Percentiles rank a stretch among this genome's conserved stretches.
Conservation (phyloP, 2,329 filamentous ascomycete species). For the Cordyceps cicadae region DNA sequence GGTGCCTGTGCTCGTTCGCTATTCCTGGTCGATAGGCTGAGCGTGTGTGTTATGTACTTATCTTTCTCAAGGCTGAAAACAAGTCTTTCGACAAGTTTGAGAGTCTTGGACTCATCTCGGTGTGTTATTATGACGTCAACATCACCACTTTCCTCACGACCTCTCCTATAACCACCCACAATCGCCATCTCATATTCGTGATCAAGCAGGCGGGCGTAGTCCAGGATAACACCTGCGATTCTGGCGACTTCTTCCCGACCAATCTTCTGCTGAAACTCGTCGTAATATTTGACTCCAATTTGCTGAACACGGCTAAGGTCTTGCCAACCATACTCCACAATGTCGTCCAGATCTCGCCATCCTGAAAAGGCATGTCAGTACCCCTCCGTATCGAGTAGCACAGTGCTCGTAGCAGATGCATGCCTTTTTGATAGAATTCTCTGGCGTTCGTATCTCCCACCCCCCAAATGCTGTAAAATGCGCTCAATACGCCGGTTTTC, state of each 20-base stretch:
- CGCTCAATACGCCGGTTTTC: slow-evolving; percentile 53
- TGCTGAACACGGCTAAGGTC: slow-evolving; percentile 73
- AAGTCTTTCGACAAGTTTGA: slow-evolving; percentile 62
- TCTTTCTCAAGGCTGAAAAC: slow-evolving; percentile 61
- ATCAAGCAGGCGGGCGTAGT: slow-evolving; percentile 57
- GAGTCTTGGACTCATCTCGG: slow-evolving; percentile 59
- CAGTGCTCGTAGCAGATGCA: not conserved
- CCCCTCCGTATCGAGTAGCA: not conserved
- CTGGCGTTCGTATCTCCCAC: slow-evolving; percentile 74
- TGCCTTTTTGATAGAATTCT: slow-evolving; percentile 64
- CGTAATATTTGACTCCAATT: slow-evolving; percentile 89
- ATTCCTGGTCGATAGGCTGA: slow-evolving; percentile 61
- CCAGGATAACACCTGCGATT: slow-evolving; percentile 56
- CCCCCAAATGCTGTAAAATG: slow-evolving; percentile 87
- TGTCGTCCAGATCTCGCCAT: slow-evolving; percentile 78
- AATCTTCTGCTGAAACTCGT: slow-evolving; percentile 69
- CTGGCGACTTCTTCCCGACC: slow-evolving; percentile 63
- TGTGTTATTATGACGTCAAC: slow-evolving; percentile 83
- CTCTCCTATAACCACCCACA: slow-evolving; percentile 74
- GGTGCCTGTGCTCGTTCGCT: slow-evolving; percentile 63
- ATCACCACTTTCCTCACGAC: slow-evolving; percentile 66
- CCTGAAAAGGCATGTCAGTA: slow-evolving; percentile 26
- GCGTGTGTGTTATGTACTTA: slow-evolving; percentile 71
- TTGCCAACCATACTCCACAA: slow-evolving; percentile 75
- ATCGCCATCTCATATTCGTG: slow-evolving; percentile 50